Evolutionary conservation across 1,284 basidiomycete genomes (phyloP), one percentile per base, ranked within the genome.

Genomic region (Anthracocystis walkeri): DNA sequence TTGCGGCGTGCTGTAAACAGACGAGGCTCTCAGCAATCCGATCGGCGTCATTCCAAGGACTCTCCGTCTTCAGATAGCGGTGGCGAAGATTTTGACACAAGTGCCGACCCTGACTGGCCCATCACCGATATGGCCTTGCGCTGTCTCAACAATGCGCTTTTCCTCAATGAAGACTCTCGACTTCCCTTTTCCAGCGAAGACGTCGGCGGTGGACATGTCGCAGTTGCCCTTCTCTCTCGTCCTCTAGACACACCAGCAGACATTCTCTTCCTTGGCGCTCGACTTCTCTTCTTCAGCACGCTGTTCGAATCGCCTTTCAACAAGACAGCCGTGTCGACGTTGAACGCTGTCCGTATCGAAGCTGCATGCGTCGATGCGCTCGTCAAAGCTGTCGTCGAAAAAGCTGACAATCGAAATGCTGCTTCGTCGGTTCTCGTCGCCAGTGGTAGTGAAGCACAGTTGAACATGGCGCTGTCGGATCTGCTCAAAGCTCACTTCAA

Each of bases 231-330:
- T 18, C 72, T 77, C 29, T 56, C 65, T 0, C 46, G 61, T 6
- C 74, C 74, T 18, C 12, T 60, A 11, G 55, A 73, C 16, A 74
- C 71, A 8, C 69, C 76, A 4, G 62, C 73, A 21, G 70, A 81
- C 25, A 73, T 79, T 16, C 66, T 79, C 55, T 81, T 81, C 56
- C 76, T 82, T 21, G 75, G 60, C 21, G 65, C 65, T 2, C 63
- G 81, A 2, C 70, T 82, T 4, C 52, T 81, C 21, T 82, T 82
- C 77, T 82, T 77, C 69, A 59, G 63, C 58, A 82, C 81, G n/a
- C 68, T 82, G 7, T 82, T 81, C 59, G 78, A 81, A 42, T 67
- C 76, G 33, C 64, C 71, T 1, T 78, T 81, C 58, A 78, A 77
- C 65, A 75, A 71, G 44, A 65, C 60, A 12, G 81, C 74, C 2